Conservation (phyloP, 1,284 basidiomycete genomes). For the Apiotrichum akiyoshidainum region DNA sequence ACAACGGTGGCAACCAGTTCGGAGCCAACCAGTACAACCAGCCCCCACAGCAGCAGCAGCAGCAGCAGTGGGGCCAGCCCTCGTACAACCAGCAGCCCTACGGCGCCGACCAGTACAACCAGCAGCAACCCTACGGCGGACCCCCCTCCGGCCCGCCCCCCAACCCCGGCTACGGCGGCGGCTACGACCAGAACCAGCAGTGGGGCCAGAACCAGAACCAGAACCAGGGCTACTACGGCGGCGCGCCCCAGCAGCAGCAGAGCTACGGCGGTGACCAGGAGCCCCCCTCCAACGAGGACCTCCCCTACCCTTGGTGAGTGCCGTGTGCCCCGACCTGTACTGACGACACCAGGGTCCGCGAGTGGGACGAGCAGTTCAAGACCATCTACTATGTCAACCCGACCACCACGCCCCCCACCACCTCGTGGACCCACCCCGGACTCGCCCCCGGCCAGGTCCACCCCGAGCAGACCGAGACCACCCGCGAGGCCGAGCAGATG, state of each 20-base stretch:
- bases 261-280: conserved; percentile 1
- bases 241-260: not conserved
- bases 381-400: conserved; percentile 41
- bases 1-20: conserved; percentile 3
- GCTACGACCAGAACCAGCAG: not conserved
- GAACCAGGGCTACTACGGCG: conserved; percentile 1
- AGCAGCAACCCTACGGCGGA: not conserved
- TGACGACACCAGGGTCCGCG: conserved; percentile 31
- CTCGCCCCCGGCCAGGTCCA: conserved; percentile 24
- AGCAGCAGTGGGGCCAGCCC: not conserved
- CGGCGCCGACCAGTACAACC: not conserved
- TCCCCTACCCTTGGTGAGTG: conserved; percentile 14
- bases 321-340: not conserved
- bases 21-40: not conserved
- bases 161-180: not conserved
- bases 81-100: not conserved
- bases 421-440: conserved; percentile 33
- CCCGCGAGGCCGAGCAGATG: conserved; percentile 9
- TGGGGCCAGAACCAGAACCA: not conserved
- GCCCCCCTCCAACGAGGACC: conserved; percentile 10
- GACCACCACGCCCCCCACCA: conserved; percentile 29
- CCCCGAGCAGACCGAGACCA: conserved; percentile 29
- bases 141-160: not conserved
- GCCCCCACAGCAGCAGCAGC: conserved; percentile 1
- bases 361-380: conserved; percentile 34